phyloP scores from a whole-genome alignment of 2,329 filamentous ascomycete genomes.

The Sclerotiophoma versabilis region DNA sequence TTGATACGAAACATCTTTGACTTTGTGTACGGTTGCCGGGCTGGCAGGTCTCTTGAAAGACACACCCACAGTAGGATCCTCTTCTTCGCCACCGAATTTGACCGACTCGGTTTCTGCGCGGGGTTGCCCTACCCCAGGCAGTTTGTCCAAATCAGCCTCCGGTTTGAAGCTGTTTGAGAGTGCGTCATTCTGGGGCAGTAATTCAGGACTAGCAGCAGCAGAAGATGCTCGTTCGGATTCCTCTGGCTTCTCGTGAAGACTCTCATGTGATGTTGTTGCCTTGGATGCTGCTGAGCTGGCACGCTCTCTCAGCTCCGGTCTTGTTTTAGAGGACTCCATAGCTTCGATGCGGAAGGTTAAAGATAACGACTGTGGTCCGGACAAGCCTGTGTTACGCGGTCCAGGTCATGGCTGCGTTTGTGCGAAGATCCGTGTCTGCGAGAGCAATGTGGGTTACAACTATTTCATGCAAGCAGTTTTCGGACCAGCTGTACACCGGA shows the following conservation, averaged over 20 bases:
- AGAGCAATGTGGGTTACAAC: too few species aligned
- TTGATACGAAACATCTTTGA: conserved; percentile 49
- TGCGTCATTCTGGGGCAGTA: conserved; percentile 33
- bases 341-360: background rate
- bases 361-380: conserved; percentile 1
- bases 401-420: conserved; percentile 5
- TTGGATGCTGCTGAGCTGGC: conserved; percentile 34
- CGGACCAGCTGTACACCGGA: background rate
- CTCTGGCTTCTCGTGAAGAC: conserved; percentile 33
- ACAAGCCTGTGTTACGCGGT: conserved; percentile 6
- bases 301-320: conserved; percentile 31
- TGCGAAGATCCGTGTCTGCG: background rate
- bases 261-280: conserved; percentile 37
- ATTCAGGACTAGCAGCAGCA: conserved; percentile 33
- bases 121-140: conserved; percentile 33
- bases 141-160: conserved; percentile 42
- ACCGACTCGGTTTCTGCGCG: conserved; percentile 41
- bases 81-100: conserved; percentile 52
- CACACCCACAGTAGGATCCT: conserved; percentile 49
- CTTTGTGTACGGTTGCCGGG: conserved; percentile 47
- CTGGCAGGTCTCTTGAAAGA: conserved; percentile 51
- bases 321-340: conserved; percentile 34
- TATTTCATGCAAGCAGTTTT: background rate
- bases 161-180: conserved; percentile 39
- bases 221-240: conserved; percentile 39